phyloP scores from a whole-genome alignment of 805 yeast species.

The Metschnikowia orientalis region DNA sequence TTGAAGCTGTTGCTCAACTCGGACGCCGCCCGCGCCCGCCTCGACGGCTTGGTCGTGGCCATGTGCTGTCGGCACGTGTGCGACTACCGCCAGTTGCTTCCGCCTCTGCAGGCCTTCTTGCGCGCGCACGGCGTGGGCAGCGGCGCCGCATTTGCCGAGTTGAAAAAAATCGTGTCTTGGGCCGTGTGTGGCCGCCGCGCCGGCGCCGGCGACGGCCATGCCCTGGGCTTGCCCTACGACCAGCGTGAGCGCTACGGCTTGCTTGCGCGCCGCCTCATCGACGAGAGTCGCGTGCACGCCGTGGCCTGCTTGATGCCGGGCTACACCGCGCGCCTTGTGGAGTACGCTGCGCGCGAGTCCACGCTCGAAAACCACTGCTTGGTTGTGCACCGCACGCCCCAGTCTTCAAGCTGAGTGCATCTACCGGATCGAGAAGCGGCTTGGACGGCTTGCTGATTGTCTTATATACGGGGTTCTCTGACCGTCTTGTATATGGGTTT shows the following conservation, averaged over 20 bases:
- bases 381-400: no score
- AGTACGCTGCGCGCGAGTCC: constrained; percentile 52
- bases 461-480: no score
- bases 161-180: constrained; percentile 78
- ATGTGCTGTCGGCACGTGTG: constrained; percentile 94
- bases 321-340: constrained; percentile 47
- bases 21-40: constrained; percentile 9
- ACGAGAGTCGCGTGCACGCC: constrained; percentile 61
- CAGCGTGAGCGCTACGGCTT: constrained; percentile 62
- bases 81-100: constrained; percentile 50
- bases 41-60: constrained; percentile 70
- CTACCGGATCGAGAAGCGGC: no score
- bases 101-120: constrained; percentile 42
- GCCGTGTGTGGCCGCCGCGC: constrained; percentile 70
- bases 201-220: constrained; percentile 39
- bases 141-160: constrained; percentile 37
- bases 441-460: no score
- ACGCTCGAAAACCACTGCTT: constrained; percentile 72
- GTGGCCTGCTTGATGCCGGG: constrained; percentile 32
- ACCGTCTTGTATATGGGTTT: no score
- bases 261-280: constrained; percentile 67
- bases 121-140: constrained; percentile 27
- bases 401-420: no score
- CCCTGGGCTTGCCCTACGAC: constrained; percentile 37
- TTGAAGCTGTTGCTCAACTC: constrained; percentile 55